These are phyloP conservation scores for Chytriomyces sp. DNA, from an alignment of 192 early-diverging fungal species.

Conservation along the genomic window DNA sequence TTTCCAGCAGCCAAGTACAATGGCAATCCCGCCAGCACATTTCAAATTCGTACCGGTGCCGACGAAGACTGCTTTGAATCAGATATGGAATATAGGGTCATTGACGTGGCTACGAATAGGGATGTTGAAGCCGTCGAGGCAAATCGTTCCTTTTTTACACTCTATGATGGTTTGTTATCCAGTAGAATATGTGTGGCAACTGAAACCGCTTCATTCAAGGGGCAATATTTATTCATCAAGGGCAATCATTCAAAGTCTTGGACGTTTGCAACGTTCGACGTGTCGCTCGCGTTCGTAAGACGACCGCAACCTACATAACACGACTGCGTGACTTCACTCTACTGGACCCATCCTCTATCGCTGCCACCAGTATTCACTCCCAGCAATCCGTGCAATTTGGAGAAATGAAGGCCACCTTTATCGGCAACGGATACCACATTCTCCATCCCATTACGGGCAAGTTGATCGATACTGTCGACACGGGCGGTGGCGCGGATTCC, in stretches of 20 bases:
- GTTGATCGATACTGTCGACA: constrained; percentile 51
- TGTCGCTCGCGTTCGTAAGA: constrained; percentile 48
- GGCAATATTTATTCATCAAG: constrained; percentile 64
- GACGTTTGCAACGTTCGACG: constrained; percentile 49
- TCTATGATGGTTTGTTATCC: constrained; percentile 55
- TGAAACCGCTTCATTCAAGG: constrained; percentile 33
- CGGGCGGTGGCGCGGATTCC: too few relatives aligned
- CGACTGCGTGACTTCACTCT: constrained; percentile 55
- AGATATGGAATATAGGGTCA: constrained; percentile 52
- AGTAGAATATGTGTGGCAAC: not conserved
- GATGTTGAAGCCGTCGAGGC: constrained; percentile 58
- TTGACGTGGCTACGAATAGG: constrained; percentile 47
- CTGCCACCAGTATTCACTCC: constrained; percentile 19
- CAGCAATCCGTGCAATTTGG: constrained; percentile 28
- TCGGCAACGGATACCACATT: constrained; percentile 62
- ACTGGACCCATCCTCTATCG: constrained; percentile 46
- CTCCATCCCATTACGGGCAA: constrained; percentile 47
- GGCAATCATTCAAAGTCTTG: constrained; percentile 54
- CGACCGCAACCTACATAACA: constrained; percentile 57
- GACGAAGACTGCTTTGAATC: constrained; percentile 27
- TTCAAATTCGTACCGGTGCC: constrained; percentile 48
- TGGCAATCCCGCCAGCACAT: constrained; percentile 45
- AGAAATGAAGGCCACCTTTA: constrained; percentile 46
- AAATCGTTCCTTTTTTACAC: constrained; percentile 51
- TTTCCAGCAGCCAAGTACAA: constrained; percentile 48